Evolutionary conservation across 2,329 filamentous ascomycete genomes (phyloP).

Genomic region (Arthrobotrys entomopaga): DNA sequence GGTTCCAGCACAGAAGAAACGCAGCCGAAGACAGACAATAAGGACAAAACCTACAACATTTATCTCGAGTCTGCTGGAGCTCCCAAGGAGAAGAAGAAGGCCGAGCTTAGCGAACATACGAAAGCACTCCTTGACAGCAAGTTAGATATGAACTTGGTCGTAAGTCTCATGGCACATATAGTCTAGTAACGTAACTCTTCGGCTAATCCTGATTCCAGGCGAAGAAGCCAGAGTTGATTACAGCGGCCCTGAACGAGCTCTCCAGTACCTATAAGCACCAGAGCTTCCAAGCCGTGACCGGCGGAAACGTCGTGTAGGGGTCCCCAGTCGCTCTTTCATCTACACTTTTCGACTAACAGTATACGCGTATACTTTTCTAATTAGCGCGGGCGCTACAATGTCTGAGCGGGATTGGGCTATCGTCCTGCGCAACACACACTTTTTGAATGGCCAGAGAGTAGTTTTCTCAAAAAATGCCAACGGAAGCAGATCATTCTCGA

Average conservation of each 20-base stretch:
- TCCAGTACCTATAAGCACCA: slow-evolving; percentile 19
- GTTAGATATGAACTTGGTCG: slow-evolving; percentile 23
- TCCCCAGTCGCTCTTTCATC: background rate
- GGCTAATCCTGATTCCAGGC: background rate
- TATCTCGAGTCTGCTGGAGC: slow-evolving; percentile 6
- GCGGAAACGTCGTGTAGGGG: slow-evolving; percentile 22
- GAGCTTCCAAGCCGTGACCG: slow-evolving; percentile 9
- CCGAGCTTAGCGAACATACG: slow-evolving; percentile 5
- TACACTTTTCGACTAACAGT: background rate
- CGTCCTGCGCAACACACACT: slow-evolving; percentile 16
- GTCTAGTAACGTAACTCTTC: background rate
- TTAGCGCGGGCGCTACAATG: slow-evolving; percentile 13
- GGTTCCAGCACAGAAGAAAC: background rate
- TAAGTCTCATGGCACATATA: background rate
- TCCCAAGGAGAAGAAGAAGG: slow-evolving; percentile 9
- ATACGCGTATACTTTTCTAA: background rate
- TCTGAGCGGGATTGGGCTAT: slow-evolving; percentile 22
- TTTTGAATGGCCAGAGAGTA: slow-evolving; percentile 21
- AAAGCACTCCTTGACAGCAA: slow-evolving; percentile 10
- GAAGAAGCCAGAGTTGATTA: slow-evolving; percentile 19
- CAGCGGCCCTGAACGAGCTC: slow-evolving; percentile 8
- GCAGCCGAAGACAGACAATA: background rate
- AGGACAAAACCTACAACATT: slow-evolving; percentile 4
- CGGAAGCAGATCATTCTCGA: slow-evolving; percentile 12
- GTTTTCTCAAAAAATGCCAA: slow-evolving; percentile 24